Percentiles rank a stretch among this genome's conserved stretches.
These are phyloP conservation scores for Wallacemonas collosoma DNA, from an alignment of 208 protist species.

Conservation along the genomic window DNA sequence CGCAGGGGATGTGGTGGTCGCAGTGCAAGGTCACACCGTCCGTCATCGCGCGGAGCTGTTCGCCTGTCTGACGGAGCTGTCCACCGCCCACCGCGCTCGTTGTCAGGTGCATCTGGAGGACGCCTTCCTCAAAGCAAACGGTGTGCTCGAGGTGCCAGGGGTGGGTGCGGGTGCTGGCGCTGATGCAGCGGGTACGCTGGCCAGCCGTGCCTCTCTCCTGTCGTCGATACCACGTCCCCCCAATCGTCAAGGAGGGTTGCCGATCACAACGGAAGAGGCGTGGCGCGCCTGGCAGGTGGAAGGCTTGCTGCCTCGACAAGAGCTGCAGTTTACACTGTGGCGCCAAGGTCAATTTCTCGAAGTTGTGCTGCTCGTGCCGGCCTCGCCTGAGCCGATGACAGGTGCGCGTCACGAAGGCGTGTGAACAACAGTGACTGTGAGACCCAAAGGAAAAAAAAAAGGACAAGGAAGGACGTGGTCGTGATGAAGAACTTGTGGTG, in stretches of 20 bases:
- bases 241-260: neutral
- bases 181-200: neutral
- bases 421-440: neutral
- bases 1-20: constrained; percentile 51
- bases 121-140: constrained; percentile 19
- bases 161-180: neutral
- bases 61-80: constrained; percentile 45
- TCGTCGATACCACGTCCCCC: neutral
- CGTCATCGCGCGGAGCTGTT: constrained; percentile 57
- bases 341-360: constrained; percentile 4
- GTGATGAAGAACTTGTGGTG: neutral
- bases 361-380: constrained; percentile 4
- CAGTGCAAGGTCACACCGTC: constrained; percentile 41
- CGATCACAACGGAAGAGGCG: neutral
- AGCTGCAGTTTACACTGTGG: constrained; percentile 5
- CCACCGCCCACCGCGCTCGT: constrained; percentile 44
- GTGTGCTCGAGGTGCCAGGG: neutral
- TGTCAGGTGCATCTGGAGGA: constrained; percentile 42
- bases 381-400: neutral
- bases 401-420: neutral
- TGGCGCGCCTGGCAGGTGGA: constrained; percentile 7
- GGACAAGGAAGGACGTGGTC: no score
- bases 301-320: neutral
- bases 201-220: neutral
- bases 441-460: neutral